Base-by-base conservation (phyloP, 2,329 filamentous ascomycete genomes). In the Sporothrix luriei region DNA sequence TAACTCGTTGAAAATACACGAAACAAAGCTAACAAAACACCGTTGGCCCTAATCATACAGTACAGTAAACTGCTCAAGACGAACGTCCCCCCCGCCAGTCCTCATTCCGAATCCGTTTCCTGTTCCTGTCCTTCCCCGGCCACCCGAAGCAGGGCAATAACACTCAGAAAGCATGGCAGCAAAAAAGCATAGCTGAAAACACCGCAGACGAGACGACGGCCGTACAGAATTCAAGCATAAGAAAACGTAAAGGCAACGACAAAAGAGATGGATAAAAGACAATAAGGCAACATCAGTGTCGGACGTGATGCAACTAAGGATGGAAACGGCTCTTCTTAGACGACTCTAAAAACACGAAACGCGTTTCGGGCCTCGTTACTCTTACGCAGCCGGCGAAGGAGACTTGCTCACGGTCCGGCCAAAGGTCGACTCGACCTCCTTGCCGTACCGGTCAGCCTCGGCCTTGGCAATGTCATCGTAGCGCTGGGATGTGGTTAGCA, bases 401-500 rank as follows among this genome's bases (percentile, higher is more conserved):
- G 68, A 59, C 54, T 66, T 70, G 29, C 3, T 2, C 7, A 73
- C 49, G 4, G 46, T 5, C 57, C 71, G 75, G 57, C 73, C 68
- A 13, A 78, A 69, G 10, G 76, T 54, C 9, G 70, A 66, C 38
- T 69, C 33, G 38, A 76, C 68, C 33, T 78, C 76, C 73, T 79
- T 78, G 29, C 69, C 59, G 69, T 80, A 80, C 21, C 75, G 76
- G 10, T 75, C 75, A 2, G 6, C 4, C 6, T 80, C 74, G 21
- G 76, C 74, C 19, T 74, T 73, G 21, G 76, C 72, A 24, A 77
- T 73, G 24, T 82, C 79, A 3, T 74, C 65, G 73, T 78, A 85
- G 4, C 76, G 74, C 76, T 81, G 71, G 26, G 33, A 13, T n/a
- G 1, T 33, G 10, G 46, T 61, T n/a, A 21, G 29, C 16, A 13